Percentiles rank a stretch among this genome's conserved stretches.
Evolutionary conservation across 2,329 filamentous ascomycete genomes (phyloP).

Genomic region (Alternaria sp.): DNA sequence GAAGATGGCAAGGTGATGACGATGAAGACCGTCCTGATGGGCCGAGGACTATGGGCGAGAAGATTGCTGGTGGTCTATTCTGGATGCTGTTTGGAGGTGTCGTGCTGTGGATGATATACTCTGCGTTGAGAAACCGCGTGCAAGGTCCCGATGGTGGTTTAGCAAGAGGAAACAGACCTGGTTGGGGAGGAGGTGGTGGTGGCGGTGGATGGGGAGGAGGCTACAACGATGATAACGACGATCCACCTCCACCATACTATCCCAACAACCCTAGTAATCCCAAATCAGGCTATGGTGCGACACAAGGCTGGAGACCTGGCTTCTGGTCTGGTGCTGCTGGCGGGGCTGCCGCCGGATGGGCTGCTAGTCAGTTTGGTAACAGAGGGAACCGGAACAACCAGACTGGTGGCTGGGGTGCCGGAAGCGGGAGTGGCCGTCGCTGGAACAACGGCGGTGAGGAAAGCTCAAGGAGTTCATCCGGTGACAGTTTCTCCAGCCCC

Average conservation of each 20-base stretch:
- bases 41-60: constrained; percentile 41
- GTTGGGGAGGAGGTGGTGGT: constrained; percentile 53
- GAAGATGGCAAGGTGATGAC: constrained; percentile 49
- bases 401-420: constrained; percentile 44
- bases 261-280: constrained; percentile 36
- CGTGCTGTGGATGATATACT: constrained; percentile 68
- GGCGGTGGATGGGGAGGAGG: constrained; percentile 53
- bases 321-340: constrained; percentile 76
- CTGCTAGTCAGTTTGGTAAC: constrained; percentile 59
- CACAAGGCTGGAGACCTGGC: constrained; percentile 71
- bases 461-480: constrained; percentile 47
- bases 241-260: constrained; percentile 61
- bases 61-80: constrained; percentile 61
- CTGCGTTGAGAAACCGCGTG: constrained; percentile 55
- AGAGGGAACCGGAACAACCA: constrained; percentile 53
- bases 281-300: constrained; percentile 34
- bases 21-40: constrained; percentile 54
- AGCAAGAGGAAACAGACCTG: constrained; percentile 41
- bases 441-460: constrained; percentile 53
- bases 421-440: constrained; percentile 40
- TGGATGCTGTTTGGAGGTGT: constrained; percentile 68
- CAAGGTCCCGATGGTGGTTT: constrained; percentile 35
- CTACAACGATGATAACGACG: constrained; percentile 51
- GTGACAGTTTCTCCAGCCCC: constrained; percentile 55
- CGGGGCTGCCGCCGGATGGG: constrained; percentile 74